A percentile compares a stretch with the other conserved stretches of the same genome.
Conservation (phyloP, 2,329 filamentous ascomycete genomes). For the Beauveria pseudobassiana region DNA sequence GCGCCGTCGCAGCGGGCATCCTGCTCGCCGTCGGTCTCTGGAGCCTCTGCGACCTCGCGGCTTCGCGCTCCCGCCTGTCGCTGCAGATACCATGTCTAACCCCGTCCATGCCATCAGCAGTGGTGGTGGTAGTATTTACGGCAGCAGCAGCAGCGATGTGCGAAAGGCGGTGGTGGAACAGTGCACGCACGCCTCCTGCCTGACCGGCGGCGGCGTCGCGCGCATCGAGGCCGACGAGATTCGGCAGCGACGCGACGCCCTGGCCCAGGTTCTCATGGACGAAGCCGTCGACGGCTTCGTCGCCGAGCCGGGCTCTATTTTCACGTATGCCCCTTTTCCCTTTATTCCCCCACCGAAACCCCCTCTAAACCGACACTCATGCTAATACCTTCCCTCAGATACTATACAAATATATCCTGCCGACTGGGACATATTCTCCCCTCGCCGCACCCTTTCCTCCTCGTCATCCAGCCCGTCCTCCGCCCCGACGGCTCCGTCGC, state of each 20-base stretch:
- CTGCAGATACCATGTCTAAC: neutral
- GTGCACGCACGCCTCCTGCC: conserved; percentile 48
- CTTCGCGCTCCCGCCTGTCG: neutral
- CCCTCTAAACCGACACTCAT: conserved; percentile 24
- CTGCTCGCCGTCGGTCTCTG: conserved; percentile 1
- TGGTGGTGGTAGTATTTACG: no score
- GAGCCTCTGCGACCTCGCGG: neutral
- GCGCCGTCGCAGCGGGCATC: neutral
- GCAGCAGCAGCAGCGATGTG: neutral
- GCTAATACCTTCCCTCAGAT: conserved; percentile 18
- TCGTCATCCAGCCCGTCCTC: conserved; percentile 47
- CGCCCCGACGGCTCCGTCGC: conserved; percentile 30
- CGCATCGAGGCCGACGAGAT: conserved; percentile 46
- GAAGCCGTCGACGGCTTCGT: conserved; percentile 51
- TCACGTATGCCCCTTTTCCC: conserved; percentile 34
- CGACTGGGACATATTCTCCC: conserved; percentile 60
- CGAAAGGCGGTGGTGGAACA: conserved; percentile 15
- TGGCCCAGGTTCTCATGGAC: conserved; percentile 45
- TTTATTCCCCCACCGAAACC: no score
- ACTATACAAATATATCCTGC: conserved; percentile 54
- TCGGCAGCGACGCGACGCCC: conserved; percentile 44
- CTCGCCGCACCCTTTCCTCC: conserved; percentile 55
- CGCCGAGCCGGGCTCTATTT: conserved; percentile 57
- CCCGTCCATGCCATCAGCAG: no score
- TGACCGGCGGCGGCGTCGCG: conserved; percentile 24